Conservation (phyloP, 1,139 yeast species). For the Pneumocystis murina region DNA sequence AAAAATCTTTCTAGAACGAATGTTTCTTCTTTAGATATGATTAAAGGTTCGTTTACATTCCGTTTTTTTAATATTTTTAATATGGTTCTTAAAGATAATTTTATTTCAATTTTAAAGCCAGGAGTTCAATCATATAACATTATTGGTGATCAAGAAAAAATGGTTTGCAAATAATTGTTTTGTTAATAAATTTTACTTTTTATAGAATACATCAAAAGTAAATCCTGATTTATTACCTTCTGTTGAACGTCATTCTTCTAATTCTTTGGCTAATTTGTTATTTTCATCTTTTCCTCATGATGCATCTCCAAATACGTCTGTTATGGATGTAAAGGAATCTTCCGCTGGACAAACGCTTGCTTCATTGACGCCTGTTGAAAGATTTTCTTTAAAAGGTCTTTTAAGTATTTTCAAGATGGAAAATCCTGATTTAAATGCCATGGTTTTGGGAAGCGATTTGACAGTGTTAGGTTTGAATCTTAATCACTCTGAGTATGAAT, state of each 20-base stretch:
- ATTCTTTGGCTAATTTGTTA: not conserved
- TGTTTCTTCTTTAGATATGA: not conserved
- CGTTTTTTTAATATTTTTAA: not conserved
- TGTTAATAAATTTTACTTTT: not conserved
- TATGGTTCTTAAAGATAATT: not conserved
- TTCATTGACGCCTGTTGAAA: not conserved
- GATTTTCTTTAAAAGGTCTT: constrained; percentile 1
- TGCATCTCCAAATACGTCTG: not conserved
- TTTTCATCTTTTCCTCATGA: not conserved
- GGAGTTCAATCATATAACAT: not conserved
- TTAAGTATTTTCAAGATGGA: not conserved
- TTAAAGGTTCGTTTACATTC: not conserved
- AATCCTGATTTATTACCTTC: not conserved
- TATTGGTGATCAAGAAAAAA: not conserved
- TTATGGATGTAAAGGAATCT: not conserved
- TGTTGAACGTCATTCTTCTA: not conserved
- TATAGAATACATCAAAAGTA: not conserved
- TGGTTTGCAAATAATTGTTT: not conserved
- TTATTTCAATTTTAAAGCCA: not conserved
- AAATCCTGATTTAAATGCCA: not conserved
- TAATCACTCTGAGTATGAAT: not conserved
- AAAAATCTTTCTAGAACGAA: not conserved
- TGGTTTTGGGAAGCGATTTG: constrained; percentile 1
- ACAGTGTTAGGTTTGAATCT: not conserved
- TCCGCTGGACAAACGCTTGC: not conserved